phyloP scores from a whole-genome alignment of 2,329 filamentous ascomycete species.

The Cladophialophora yegresii region DNA sequence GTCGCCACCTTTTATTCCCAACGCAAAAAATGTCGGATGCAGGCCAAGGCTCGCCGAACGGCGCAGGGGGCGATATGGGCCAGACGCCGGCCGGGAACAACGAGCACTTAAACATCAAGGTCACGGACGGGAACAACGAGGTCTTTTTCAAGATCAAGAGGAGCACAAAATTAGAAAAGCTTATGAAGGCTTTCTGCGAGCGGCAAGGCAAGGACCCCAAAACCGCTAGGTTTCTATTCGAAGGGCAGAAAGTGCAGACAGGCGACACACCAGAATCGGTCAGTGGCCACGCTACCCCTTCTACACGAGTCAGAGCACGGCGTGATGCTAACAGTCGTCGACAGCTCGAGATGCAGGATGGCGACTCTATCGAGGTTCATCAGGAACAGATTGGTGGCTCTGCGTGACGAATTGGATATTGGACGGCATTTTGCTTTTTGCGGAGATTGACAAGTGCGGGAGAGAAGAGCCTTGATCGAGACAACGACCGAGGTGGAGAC shows the following conservation, averaged over 20 bases:
- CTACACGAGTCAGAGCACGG: background rate
- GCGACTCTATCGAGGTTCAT: conserved; percentile 94
- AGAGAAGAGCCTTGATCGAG: background rate
- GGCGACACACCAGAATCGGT: conserved; percentile 90
- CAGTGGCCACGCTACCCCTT: conserved; percentile 49
- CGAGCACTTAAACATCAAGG: conserved; percentile 98
- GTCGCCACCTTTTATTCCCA: background rate
- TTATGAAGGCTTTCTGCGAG: conserved; percentile 98
- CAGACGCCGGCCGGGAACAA: conserved; percentile 46
- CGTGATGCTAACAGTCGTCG: conserved; percentile 22
- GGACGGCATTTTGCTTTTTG: background rate
- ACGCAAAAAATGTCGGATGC: conserved; percentile 34
- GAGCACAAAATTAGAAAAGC: conserved; percentile 90
- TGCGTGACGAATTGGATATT: conserved; percentile 1
- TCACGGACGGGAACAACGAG: conserved; percentile 98
- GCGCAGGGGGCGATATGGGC: conserved; percentile 25
- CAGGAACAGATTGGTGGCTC: conserved; percentile 92
- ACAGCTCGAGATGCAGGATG: conserved; percentile 94
- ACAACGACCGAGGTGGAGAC: background rate
- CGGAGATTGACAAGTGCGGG: background rate
- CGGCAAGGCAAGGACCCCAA: conserved; percentile 83
- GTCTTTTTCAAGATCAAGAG: conserved; percentile 99
- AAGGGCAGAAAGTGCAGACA: conserved; percentile 87
- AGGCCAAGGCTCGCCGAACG: conserved; percentile 35
- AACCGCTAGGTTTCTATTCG: conserved; percentile 92